A percentile compares a stretch with the other conserved stretches of the same genome.
Evolutionary conservation across 2,329 filamentous ascomycete genomes (phyloP).

Genomic region (Escovopsis weberi): DNA sequence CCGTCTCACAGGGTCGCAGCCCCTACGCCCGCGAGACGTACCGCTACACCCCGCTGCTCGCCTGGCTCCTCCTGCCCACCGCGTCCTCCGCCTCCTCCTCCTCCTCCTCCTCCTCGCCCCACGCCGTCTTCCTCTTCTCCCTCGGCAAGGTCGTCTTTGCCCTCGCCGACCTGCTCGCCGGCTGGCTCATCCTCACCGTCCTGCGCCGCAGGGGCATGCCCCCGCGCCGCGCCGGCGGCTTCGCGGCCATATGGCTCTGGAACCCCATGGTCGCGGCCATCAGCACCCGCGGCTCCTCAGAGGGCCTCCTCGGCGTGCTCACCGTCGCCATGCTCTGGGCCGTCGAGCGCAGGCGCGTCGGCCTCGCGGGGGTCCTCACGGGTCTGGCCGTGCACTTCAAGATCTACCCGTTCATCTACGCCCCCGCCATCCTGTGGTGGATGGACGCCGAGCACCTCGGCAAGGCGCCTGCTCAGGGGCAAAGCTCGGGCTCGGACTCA

Average conservation of each 20-base stretch:
- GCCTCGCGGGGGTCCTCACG: constrained; percentile 57
- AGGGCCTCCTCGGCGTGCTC: constrained; percentile 75
- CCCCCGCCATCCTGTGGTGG: constrained; percentile 67
- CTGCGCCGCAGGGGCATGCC: constrained; percentile 28
- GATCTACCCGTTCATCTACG: constrained; percentile 97
- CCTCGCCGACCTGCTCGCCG: constrained; percentile 66
- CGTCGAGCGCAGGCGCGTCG: constrained; percentile 45
- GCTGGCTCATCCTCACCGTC: constrained; percentile 50
- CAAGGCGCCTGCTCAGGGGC: constrained; percentile 5
- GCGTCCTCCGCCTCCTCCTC: constrained; percentile 16
- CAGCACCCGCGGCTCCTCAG: constrained; percentile 85
- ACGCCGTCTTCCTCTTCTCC: constrained; percentile 43
- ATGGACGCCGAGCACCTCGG: constrained; percentile 44
- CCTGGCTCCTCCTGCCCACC: constrained; percentile 81
- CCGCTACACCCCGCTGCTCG: constrained; percentile 86
- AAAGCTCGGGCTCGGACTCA: constrained; percentile 6
- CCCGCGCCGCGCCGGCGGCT: constrained; percentile 48
- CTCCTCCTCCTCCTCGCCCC: too few relatives aligned
- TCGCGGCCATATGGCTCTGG: constrained; percentile 78
- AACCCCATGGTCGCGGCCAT: constrained; percentile 98
- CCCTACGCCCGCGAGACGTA: constrained; percentile 90
- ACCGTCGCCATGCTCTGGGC: constrained; percentile 77
- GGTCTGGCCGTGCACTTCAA: constrained; percentile 91
- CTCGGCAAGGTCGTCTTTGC: constrained; percentile 85
- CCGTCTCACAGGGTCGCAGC: constrained; percentile 48